Evolutionary conservation across 2,329 filamentous ascomycete species (phyloP).

Genomic region (Cladobotryum protrusum): DNA sequence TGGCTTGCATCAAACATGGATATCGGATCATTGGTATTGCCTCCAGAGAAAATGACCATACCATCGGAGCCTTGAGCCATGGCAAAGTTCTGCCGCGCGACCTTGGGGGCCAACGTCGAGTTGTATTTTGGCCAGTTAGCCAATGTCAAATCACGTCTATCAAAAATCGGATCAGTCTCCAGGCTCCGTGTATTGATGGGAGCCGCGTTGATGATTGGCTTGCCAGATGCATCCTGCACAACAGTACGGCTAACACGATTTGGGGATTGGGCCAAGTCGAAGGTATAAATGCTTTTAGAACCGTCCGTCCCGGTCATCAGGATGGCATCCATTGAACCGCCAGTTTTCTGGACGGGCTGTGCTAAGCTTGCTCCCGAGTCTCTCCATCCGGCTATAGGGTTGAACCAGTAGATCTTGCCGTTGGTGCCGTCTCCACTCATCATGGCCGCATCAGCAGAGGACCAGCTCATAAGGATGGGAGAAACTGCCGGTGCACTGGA

Average conservation of each 20-base stretch:
- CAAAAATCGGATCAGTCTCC: conserved; percentile 19
- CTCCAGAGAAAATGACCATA: conserved; percentile 72
- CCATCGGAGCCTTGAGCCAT: conserved; percentile 62
- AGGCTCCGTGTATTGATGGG: conserved; percentile 29
- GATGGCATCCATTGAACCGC: conserved; percentile 51
- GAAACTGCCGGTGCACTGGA: conserved; percentile 55
- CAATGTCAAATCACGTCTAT: conserved; percentile 45
- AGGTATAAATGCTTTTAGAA: conserved; percentile 72
- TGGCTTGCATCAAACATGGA: conserved; percentile 69
- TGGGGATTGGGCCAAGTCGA: conserved; percentile 67
- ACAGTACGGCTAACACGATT: conserved; percentile 68
- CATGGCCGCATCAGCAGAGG: conserved; percentile 62
- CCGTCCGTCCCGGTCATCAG: conserved; percentile 67
- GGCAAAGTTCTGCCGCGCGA: conserved; percentile 61
- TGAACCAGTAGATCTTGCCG: conserved; percentile 67
- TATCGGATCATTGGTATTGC: conserved; percentile 59
- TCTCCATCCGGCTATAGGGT: conserved; percentile 55
- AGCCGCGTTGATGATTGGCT: conserved; percentile 40
- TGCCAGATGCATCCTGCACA: conserved; percentile 56
- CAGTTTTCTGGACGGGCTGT: conserved; percentile 52
- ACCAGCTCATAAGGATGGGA: conserved; percentile 72
- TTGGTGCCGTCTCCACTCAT: conserved; percentile 62
- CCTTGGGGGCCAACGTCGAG: conserved; percentile 58
- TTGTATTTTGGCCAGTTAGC: conserved; percentile 75
- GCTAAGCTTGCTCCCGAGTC: conserved; percentile 60